Base-by-base conservation (phyloP, 1,284 basidiomycete species). In the Abortiporus biennis region DNA sequence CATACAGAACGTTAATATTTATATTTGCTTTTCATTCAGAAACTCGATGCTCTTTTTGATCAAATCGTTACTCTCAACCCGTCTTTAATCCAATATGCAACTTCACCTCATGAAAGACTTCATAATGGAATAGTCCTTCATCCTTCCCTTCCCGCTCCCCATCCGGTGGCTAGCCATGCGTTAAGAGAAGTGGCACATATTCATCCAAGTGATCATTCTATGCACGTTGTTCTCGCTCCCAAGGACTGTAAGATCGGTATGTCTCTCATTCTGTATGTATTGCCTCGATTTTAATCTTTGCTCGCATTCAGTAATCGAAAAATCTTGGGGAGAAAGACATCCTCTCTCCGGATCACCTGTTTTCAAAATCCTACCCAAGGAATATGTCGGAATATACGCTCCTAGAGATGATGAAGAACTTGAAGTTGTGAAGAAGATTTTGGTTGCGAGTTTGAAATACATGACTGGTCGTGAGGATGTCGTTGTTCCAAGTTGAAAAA, bases 381-480 rank as follows among this genome's bases (percentile, higher is more conserved):
- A 58, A 36, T 58, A 59, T 37, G 39, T 55, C 16, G 44, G 56
- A 44, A 47, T 59, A 8, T 59, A 59, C 31, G 54, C 56, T 6
- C 57, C 57, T 8, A 34, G 50, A 27, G 46, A 51, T 30, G 45
- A 52, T 13, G 55, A 52, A 16, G 57, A 59, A 37, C 37, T 57
- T 3, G 44, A 33, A 4, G 45, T 58, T 15, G 49, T 53, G 16
- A 47, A 54, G 41, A 37, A 47, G 32, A 54, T 58, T 33, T 36
- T 58, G 6, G 42, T 47, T 2, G 57, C 55, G 4, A n/a, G 16
- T 15, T 31, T 45, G 4, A 19, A 27, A 4, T 47, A 31, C 39
- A 47, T 47, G 46, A 47, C 46, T n/a, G 23, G 30, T 13, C 27
- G 40, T 13, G 6, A 11, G 23, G 30, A 21, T 20, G 43, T 44